Conservation (phyloP, 306 rosid species). For the Quercus glauca region DNA sequence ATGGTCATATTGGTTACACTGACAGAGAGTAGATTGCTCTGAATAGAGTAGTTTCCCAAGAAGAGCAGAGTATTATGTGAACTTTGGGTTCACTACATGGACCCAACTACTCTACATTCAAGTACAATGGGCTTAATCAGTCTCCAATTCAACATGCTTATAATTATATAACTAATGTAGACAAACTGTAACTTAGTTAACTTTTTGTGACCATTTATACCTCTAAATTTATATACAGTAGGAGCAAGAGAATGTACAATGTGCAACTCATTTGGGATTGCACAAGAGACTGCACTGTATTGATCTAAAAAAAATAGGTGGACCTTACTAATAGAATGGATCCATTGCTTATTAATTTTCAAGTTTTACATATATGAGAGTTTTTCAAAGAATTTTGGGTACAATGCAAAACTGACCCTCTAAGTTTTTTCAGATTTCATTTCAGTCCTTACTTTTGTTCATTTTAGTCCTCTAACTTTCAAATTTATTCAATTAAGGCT, state of each 20-base stretch:
- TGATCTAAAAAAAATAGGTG: background rate
- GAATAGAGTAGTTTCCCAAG: background rate
- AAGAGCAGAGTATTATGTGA: background rate
- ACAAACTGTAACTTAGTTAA: background rate
- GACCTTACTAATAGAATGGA: background rate
- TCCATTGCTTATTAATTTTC: background rate
- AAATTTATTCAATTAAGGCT: no score
- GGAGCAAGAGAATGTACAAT: background rate
- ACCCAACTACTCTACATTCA: background rate
- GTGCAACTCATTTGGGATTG: background rate
- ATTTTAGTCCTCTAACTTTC: no score
- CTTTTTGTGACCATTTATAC: background rate
- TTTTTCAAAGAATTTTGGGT: background rate
- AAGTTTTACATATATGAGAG: background rate
- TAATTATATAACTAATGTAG: background rate
- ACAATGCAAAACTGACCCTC: no score
- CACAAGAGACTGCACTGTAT: background rate
- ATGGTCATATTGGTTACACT: background rate
- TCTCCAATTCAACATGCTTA: background rate
- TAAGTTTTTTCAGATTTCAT: no score
- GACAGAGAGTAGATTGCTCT: background rate
- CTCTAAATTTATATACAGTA: background rate
- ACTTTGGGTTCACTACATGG: background rate
- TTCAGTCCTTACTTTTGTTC: no score
- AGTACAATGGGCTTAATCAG: background rate